Conservation (phyloP, 371 early-diverging fungal genomes). For the Haplosporangium sp. region DNA sequence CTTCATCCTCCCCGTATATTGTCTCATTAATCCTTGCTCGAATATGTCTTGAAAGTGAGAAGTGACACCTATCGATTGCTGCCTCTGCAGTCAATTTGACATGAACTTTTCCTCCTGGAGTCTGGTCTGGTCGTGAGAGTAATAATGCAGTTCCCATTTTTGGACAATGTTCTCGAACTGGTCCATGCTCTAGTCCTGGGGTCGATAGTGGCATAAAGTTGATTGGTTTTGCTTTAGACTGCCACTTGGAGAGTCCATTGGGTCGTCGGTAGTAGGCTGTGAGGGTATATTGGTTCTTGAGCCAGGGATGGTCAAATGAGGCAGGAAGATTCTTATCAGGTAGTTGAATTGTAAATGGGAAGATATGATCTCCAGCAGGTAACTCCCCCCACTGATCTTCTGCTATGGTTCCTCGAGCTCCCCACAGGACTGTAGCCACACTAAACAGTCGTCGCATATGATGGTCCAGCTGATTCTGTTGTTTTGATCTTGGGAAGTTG, state of each 20-base stretch:
- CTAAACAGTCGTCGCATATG: conserved; percentile 55
- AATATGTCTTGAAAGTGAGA: conserved; percentile 50
- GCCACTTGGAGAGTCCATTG: conserved; percentile 55
- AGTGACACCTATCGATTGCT: conserved; percentile 53
- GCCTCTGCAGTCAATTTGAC: conserved; percentile 49
- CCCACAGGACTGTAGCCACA: conserved; percentile 55
- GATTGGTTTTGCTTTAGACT: conserved; percentile 54
- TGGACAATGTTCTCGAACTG: conserved; percentile 49
- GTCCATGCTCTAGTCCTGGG: conserved; percentile 49
- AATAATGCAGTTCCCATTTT: conserved; percentile 53
- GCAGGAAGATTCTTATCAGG: conserved; percentile 55
- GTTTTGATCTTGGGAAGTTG: conserved; percentile 52
- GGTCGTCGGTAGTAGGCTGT: conserved; percentile 54
- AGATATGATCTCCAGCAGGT: conserved; percentile 51
- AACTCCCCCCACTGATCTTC: conserved; percentile 52
- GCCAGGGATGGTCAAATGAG: conserved; percentile 56
- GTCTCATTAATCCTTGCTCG: conserved; percentile 55
- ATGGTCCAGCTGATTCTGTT: conserved; percentile 54
- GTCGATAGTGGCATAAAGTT: conserved; percentile 55
- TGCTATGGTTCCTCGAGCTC: conserved; percentile 40
- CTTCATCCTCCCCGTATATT: conserved; percentile 49
- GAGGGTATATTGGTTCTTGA: conserved; percentile 54
- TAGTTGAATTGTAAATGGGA: conserved; percentile 52
- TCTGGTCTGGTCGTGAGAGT: conserved; percentile 46
- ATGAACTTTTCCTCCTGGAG: conserved; percentile 53